phyloP scores from a whole-genome alignment of 2,329 filamentous ascomycete species.

The Claviceps cyperi region DNA sequence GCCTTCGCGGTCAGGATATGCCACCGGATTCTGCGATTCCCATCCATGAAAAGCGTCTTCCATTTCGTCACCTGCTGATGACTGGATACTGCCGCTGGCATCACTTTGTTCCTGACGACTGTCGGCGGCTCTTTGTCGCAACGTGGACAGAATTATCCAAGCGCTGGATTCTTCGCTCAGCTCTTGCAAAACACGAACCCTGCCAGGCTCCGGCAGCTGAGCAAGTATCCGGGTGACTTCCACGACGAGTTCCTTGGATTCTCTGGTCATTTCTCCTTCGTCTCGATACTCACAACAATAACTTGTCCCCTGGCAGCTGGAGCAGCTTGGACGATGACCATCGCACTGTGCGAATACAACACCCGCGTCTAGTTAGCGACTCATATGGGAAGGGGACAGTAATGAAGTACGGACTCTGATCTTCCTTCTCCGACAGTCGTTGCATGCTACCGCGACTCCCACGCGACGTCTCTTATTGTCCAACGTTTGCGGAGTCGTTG shows the following conservation, averaged over 20 bases:
- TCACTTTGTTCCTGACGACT: background rate
- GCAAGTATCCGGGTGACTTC: constrained; percentile 15
- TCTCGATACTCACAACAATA: constrained; percentile 10
- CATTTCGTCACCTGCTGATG: background rate
- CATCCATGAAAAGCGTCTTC: constrained; percentile 10
- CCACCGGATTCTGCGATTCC: constrained; percentile 12
- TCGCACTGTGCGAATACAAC: constrained; percentile 7
- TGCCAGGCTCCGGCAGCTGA: constrained; percentile 9
- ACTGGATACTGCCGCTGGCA: background rate
- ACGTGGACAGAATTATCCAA: constrained; percentile 9
- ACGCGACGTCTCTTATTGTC: constrained; percentile 11
- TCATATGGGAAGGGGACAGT: too few relatives aligned
- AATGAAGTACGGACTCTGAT: constrained; percentile 9
- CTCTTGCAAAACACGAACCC: constrained; percentile 8
- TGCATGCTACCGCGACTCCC: constrained; percentile 13
- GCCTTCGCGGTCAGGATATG: constrained; percentile 8
- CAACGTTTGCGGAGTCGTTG: background rate
- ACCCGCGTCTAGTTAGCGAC: background rate
- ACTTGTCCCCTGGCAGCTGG: constrained; percentile 8
- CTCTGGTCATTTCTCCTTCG: constrained; percentile 5
- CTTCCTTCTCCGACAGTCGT: constrained; percentile 12
- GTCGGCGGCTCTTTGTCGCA: constrained; percentile 5
- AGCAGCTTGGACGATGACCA: constrained; percentile 10
- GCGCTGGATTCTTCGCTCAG: constrained; percentile 12
- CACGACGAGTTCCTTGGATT: constrained; percentile 4